These are phyloP conservation scores for Rhizopogon sp. DNA, from an alignment of 768 basidiomycete genomes.

Conservation along the genomic window DNA sequence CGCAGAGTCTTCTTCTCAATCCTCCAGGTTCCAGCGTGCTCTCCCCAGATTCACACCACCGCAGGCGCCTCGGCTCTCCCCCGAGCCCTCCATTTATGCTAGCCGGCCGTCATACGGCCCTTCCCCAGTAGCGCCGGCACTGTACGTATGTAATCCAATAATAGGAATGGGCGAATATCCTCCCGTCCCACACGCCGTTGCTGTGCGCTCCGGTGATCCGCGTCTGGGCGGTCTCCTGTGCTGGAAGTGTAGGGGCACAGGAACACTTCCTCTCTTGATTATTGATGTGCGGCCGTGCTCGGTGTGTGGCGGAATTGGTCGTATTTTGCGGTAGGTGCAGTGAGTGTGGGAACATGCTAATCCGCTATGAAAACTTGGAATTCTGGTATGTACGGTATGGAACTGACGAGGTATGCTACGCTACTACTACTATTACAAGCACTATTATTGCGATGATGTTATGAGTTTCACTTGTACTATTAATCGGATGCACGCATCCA, in stretches of 20 bases:
- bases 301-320: slow-evolving; percentile 60
- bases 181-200: slow-evolving; percentile 37
- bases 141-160: slow-evolving; percentile 22
- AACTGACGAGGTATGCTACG: not conserved
- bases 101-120: not conserved
- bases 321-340: slow-evolving; percentile 34
- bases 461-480: not conserved
- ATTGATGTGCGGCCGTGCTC: slow-evolving; percentile 51
- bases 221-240: slow-evolving; percentile 65
- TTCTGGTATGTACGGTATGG: not conserved
- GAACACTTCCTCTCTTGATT: slow-evolving; percentile 45
- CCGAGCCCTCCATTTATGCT: not conserved
- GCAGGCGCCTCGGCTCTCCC: slow-evolving; percentile 8
- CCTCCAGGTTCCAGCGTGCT: slow-evolving; percentile 24
- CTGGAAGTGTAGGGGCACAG: slow-evolving; percentile 60
- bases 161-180: slow-evolving; percentile 7
- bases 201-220: slow-evolving; percentile 60
- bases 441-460: not conserved
- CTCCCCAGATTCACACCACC: slow-evolving; percentile 21
- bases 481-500: not conserved
- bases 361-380: not conserved
- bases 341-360: not conserved
- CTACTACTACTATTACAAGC: too few relatives aligned
- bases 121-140: not conserved
- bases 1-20: slow-evolving; percentile 11